Percentiles rank a stretch among this genome's conserved stretches.
phyloP scores from a whole-genome alignment of 257 asterid species.

The Cruciata laevipes region DNA sequence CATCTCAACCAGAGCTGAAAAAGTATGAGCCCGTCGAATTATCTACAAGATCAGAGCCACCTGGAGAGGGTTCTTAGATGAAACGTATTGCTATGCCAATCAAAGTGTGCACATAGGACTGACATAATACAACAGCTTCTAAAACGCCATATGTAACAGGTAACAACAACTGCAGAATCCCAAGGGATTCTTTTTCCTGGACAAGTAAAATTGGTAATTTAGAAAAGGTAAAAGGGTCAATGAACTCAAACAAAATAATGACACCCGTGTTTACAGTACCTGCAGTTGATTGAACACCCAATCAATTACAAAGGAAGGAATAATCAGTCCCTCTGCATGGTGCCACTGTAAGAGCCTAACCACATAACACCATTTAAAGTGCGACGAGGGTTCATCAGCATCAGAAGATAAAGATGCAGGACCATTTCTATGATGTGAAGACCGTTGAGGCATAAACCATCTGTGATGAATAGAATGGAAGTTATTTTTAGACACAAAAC shows the following conservation, averaged over 20 bases:
- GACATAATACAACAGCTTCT: too few relatives aligned
- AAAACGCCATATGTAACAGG: too few relatives aligned
- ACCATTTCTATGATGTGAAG: conserved; percentile 52
- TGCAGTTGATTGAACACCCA: conserved; percentile 97
- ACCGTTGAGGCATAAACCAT: too few relatives aligned
- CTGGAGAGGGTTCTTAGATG: too few relatives aligned
- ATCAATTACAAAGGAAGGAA: conserved; percentile 84
- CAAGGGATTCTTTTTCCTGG: conserved; percentile 84
- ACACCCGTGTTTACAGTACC: conserved; percentile 36
- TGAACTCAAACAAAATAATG: background rate
- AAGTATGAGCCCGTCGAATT: conserved; percentile 93
- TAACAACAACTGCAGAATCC: conserved; percentile 80
- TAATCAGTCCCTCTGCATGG: conserved; percentile 82
- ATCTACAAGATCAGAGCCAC: conserved; percentile 89
- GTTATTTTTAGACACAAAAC: too few relatives aligned
- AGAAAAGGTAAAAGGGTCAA: background rate
- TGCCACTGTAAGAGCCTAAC: conserved; percentile 95
- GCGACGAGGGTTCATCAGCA: conserved; percentile 75
- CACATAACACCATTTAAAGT: conserved; percentile 97
- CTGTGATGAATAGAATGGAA: too few relatives aligned
- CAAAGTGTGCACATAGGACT: too few relatives aligned
- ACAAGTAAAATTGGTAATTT: conserved; percentile 19
- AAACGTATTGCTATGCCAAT: too few relatives aligned
- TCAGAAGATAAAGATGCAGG: conserved; percentile 37
- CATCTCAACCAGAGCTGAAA: conserved; percentile 95